Percentiles rank a stretch among this genome's conserved stretches.
Evolutionary conservation across 2,329 filamentous ascomycete species (phyloP).

Genomic region (Ascochyta clinopodiicola): DNA sequence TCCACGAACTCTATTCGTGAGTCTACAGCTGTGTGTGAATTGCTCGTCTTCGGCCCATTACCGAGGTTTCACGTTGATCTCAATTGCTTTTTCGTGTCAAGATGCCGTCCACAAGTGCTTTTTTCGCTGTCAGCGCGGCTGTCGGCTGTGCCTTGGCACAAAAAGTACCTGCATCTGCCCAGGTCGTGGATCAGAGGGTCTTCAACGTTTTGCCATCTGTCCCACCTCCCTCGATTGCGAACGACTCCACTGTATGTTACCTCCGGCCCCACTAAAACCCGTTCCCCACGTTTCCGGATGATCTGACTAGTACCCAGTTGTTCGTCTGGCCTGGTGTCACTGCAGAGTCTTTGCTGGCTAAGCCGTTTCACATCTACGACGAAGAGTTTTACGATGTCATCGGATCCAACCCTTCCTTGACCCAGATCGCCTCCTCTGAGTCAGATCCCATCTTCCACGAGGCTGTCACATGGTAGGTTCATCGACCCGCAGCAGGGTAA

Average conservation of each 20-base stretch:
- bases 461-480: conserved; percentile 30
- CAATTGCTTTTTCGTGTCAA: conserved; percentile 2
- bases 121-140: conserved; percentile 18
- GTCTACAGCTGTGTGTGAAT: background rate
- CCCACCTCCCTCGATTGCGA: conserved; percentile 26
- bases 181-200: conserved; percentile 28
- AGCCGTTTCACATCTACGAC: conserved; percentile 37
- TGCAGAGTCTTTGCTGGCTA: conserved; percentile 25
- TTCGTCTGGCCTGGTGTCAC: conserved; percentile 33
- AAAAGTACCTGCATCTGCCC: conserved; percentile 27
- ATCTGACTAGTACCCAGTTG: conserved; percentile 19
- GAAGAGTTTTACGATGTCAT: conserved; percentile 35
- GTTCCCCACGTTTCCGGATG: background rate
- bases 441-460: conserved; percentile 35
- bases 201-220: conserved; percentile 31
- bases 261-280: background rate
- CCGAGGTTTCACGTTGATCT: conserved; percentile 8
- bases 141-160: conserved; percentile 23
- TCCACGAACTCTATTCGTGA: conserved; percentile 2
- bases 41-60: background rate
- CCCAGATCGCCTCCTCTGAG: conserved; percentile 29
- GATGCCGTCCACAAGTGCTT: conserved; percentile 18
- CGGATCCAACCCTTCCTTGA: conserved; percentile 29
- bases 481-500: too few species aligned
- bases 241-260: conserved; percentile 27